These are phyloP conservation scores for Fistulinella prunicolor DNA, from an alignment of 768 basidiomycete species.

Conservation along the genomic window DNA sequence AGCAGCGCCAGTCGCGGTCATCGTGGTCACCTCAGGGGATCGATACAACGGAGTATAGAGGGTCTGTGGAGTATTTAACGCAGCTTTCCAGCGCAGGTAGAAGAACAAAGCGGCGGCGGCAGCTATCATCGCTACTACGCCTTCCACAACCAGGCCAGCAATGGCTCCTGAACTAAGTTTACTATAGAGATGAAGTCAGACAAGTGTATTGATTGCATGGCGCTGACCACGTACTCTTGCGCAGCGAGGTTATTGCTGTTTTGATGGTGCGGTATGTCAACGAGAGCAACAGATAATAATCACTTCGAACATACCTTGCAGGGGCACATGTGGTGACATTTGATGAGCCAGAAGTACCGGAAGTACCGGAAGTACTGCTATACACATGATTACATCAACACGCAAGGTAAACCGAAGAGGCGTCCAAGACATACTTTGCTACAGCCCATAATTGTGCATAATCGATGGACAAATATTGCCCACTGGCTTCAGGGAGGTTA, in stretches of 20 bases:
- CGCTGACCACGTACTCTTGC: constrained; percentile 13
- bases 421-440: constrained; percentile 13
- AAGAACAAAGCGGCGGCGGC: constrained; percentile 15
- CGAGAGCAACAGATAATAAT: neutral
- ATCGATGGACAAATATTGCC: constrained; percentile 30
- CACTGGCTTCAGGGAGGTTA: constrained; percentile 26
- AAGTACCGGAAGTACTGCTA: neutral
- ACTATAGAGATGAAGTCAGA: constrained; percentile 12
- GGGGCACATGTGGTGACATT: neutral
- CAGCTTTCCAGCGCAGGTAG: constrained; percentile 23
- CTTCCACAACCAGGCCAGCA: constrained; percentile 20
- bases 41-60: constrained; percentile 4
- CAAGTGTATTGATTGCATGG: neutral
- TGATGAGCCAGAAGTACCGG: neutral
- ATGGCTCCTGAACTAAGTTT: constrained; percentile 21
- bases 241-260: neutral
- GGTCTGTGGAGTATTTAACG: neutral
- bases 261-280: neutral
- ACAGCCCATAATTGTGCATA: constrained; percentile 28
- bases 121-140: constrained; percentile 12
- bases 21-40: constrained; percentile 3
- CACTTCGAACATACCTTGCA: constrained; percentile 6
- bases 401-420: neutral
- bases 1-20: constrained; percentile 1
- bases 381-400: neutral